These are phyloP conservation scores for Phytomonas francai DNA, from an alignment of 208 protist genomes.

Conservation along the genomic window DNA sequence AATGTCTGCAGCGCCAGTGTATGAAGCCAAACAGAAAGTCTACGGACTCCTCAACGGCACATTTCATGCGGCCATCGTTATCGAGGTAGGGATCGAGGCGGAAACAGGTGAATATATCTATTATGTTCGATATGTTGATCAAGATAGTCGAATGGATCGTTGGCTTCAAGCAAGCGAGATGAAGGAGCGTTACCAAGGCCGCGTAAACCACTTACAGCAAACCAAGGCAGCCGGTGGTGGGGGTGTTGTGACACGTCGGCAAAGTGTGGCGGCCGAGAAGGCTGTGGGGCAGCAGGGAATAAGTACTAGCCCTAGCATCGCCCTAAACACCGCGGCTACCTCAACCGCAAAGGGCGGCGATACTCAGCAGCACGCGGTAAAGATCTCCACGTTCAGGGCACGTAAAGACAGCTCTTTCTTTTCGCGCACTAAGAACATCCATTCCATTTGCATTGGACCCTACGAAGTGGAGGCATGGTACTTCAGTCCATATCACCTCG, in stretches of 20 bases:
- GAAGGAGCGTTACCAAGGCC: conserved; percentile 56
- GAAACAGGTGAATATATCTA: conserved; percentile 45
- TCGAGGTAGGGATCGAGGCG: conserved; percentile 59
- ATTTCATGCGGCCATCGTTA: conserved; percentile 65
- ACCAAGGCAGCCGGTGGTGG: conserved; percentile 16
- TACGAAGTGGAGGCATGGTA: conserved; percentile 97
- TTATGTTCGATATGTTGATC: conserved; percentile 86
- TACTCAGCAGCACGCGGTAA: conserved; percentile 32
- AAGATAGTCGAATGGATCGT: conserved; percentile 82
- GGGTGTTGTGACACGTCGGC: conserved; percentile 63
- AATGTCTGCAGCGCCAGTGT: conserved; percentile 20
- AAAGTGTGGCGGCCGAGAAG: conserved; percentile 28
- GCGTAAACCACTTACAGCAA: conserved; percentile 26
- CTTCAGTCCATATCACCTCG: conserved; percentile 95
- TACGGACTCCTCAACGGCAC: conserved; percentile 73
- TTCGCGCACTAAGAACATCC: conserved; percentile 94
- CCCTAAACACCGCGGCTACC: background rate
- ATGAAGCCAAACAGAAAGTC: conserved; percentile 75
- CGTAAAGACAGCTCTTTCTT: conserved; percentile 85
- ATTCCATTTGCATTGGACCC: conserved; percentile 92
- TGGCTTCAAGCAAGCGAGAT: conserved; percentile 75
- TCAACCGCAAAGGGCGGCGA: conserved; percentile 45
- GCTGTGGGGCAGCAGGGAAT: background rate
- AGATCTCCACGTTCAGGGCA: conserved; percentile 58
- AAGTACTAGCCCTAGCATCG: background rate